Evolutionary conservation across 2,329 filamentous ascomycete species (phyloP).

Genomic region (Endoconidiophora laricicola): DNA sequence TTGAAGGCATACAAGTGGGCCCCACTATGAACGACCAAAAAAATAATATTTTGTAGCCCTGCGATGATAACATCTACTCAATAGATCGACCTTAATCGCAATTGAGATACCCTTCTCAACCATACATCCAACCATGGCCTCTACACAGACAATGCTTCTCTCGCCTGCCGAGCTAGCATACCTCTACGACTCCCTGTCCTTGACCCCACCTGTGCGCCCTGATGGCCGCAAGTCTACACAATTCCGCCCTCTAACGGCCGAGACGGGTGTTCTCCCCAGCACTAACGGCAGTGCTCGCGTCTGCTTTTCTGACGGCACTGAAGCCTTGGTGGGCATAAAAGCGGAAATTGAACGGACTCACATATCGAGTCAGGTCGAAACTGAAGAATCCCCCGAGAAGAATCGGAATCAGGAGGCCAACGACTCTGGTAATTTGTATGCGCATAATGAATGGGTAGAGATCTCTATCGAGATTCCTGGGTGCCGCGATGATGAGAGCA

Average conservation of each 20-base stretch:
- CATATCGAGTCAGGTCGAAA: conserved; percentile 16
- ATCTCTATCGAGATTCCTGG: conserved; percentile 85
- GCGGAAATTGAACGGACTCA: conserved; percentile 72
- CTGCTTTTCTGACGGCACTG: conserved; percentile 86
- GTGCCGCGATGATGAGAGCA: conserved; percentile 74
- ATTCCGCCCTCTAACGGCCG: conserved; percentile 79
- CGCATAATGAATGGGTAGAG: conserved; percentile 62
- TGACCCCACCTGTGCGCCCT: conserved; percentile 70
- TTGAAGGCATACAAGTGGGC: background rate
- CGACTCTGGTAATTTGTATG: conserved; percentile 21
- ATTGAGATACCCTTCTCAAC: too few relatives aligned
- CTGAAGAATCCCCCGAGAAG: conserved; percentile 17
- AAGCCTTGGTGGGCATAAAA: conserved; percentile 91
- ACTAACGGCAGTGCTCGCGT: conserved; percentile 88
- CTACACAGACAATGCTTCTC: conserved; percentile 53
- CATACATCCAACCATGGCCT: conserved; percentile 32
- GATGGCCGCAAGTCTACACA: conserved; percentile 70
- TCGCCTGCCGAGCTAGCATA: conserved; percentile 95
- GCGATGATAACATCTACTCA: background rate
- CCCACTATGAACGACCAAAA: conserved; percentile 7
- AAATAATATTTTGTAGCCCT: conserved; percentile 11
- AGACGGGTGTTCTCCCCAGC: conserved; percentile 75
- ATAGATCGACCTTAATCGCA: background rate
- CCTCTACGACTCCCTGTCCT: conserved; percentile 71
- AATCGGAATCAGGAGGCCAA: conserved; percentile 23